phyloP scores from a whole-genome alignment of 1,284 basidiomycete genomes.

The Leccinum fuscescens region DNA sequence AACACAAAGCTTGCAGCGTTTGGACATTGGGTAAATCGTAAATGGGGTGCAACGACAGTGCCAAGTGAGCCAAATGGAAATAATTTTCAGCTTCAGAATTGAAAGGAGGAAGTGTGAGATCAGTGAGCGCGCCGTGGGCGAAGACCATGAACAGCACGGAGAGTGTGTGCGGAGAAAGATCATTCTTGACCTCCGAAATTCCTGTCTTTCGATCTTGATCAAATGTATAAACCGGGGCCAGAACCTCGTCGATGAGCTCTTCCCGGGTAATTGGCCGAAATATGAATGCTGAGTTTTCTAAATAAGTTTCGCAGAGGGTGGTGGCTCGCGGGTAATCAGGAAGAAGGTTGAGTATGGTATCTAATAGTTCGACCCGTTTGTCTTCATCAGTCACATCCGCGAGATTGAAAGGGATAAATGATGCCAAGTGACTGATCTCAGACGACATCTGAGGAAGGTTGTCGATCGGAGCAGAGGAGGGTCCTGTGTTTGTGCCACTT shows the following conservation, averaged over 20 bases:
- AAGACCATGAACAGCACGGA: conserved; percentile 59
- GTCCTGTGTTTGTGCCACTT: conserved; percentile 26
- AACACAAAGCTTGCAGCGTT: conserved; percentile 57
- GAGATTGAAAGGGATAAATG: conserved; percentile 45
- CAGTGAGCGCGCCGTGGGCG: conserved; percentile 58
- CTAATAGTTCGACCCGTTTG: conserved; percentile 36
- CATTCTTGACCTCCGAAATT: conserved; percentile 23
- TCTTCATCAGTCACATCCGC: conserved; percentile 34
- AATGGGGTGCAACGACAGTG: conserved; percentile 55
- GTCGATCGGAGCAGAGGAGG: conserved; percentile 31
- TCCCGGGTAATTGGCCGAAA: conserved; percentile 62
- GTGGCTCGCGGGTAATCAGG: conserved; percentile 58
- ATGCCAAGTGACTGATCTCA: conserved; percentile 45
- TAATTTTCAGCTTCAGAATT: conserved; percentile 60
- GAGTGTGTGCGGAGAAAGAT: conserved; percentile 51
- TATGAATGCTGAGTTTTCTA: conserved; percentile 61
- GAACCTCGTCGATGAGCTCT: conserved; percentile 62
- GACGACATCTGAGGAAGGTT: conserved; percentile 34
- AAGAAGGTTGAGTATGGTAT: conserved; percentile 45
- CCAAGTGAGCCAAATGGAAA: conserved; percentile 55
- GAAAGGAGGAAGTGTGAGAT: conserved; percentile 59
- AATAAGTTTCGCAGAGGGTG: conserved; percentile 64
- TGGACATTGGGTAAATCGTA: conserved; percentile 62
- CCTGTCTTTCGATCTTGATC: conserved; percentile 42
- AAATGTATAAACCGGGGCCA: conserved; percentile 57